Base-by-base conservation (phyloP, 140 eudicot species). In the Stevia rebaudiana region DNA sequence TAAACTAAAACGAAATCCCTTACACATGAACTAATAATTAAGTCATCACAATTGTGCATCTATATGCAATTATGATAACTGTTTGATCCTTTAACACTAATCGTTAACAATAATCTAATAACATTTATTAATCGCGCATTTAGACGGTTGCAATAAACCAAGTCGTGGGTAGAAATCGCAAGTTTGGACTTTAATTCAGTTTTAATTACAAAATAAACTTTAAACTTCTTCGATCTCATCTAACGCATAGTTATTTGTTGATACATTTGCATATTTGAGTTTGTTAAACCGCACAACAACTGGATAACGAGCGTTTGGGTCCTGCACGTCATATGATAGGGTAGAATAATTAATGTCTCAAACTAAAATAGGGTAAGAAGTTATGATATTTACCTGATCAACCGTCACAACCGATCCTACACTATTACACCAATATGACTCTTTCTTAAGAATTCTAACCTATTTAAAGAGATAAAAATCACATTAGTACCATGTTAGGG, bases 391-490 rank as follows among this genome's bases (percentile, higher is more conserved):
- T 28, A 81, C 94, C 84, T 85, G 94, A 70, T 85, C 94, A 68
- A 85, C 94, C 1, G 94, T 73, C 31, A 85, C 89, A 11, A 85
- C 94, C 5, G 94, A 85, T 12, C 94, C 94, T 9, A 78, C 77
- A 5, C 94, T 89, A 51, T 85, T 85, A 72, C 76, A 85, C 94
- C 94, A 85, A 69, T 85, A 85, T 0, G 94, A 85, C 65, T 85
- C 94, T 76, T 79, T 85, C 78, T 89, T 63, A 8, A 85, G 80
- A 76, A 85, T 85, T 68, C 73, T 85, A 70, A 85, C 94, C 94
- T 85, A n/a, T n/a, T n/a, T n/a, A n/a, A n/a, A n/a, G n/a, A n/a
- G n/a, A 17, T 33, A 66, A 8, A 44, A 4, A 42, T 68, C 13
- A 24, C 11, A 58, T 46, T 35, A 22, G 22, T 28, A 58, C 37